Evolutionary conservation across 495 filamentous ascomycete genomes (phyloP).

Genomic region (Platismatia glauca): DNA sequence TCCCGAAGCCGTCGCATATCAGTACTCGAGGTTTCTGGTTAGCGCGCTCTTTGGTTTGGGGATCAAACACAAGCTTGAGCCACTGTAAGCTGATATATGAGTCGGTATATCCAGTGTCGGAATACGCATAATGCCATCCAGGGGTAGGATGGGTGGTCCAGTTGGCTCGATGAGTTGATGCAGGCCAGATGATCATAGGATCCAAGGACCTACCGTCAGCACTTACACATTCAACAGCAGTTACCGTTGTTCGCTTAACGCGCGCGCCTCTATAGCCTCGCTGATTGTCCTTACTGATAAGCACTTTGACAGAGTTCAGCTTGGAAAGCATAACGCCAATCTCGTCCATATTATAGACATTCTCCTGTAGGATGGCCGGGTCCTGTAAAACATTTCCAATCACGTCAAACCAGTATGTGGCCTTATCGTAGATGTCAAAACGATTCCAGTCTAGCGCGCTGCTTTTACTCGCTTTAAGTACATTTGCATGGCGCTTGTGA

Average conservation of each 20-base stretch:
- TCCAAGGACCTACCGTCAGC: conserved; percentile 23
- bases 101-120: conserved; percentile 22
- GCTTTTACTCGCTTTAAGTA: no score
- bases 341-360: conserved; percentile 31
- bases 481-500: no score
- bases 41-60: conserved; percentile 23
- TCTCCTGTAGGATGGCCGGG: conserved; percentile 24
- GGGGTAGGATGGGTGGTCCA: conserved; percentile 23
- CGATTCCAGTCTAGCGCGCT: no score
- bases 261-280: conserved; percentile 26
- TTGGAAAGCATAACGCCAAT: conserved; percentile 30
- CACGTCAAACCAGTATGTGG: no score
- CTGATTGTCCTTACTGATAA: conserved; percentile 28
- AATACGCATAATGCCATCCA: conserved; percentile 22
- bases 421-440: no score
- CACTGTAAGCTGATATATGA: conserved; percentile 24
- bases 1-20: conserved; percentile 24
- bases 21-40: conserved; percentile 19
- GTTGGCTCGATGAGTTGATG: conserved; percentile 20
- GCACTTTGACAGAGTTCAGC: no score
- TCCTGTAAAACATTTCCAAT: conserved; percentile 24
- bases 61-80: conserved; percentile 23
- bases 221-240: conserved; percentile 31
- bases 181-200: conserved; percentile 28
- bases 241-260: conserved; percentile 25